Conservation (phyloP, 2,329 filamentous ascomycete genomes). For the Teratosphaeria epicoccoides region DNA sequence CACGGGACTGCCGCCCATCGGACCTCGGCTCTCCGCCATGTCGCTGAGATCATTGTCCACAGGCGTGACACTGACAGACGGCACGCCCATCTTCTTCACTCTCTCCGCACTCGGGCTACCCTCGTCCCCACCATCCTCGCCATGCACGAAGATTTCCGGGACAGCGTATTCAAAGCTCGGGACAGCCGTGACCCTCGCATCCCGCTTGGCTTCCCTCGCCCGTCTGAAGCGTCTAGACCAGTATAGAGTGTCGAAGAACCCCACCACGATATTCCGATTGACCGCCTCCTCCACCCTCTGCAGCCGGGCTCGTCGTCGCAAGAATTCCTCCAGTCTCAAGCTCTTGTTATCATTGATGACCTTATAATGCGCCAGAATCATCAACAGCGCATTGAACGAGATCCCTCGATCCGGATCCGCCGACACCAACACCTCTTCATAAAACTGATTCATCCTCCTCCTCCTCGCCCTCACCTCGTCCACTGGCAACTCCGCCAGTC, state of each 20-base stretch:
- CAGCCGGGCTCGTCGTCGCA: constrained; percentile 77
- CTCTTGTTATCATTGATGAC: constrained; percentile 98
- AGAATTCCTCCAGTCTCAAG: constrained; percentile 84
- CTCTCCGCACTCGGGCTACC: constrained; percentile 7
- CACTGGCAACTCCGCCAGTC: constrained; percentile 64
- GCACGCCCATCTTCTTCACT: constrained; percentile 9
- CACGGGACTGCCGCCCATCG: background rate
- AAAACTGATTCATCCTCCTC: constrained; percentile 83
- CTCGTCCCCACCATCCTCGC: constrained; percentile 20
- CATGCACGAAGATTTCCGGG: constrained; percentile 80
- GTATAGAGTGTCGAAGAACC: constrained; percentile 92
- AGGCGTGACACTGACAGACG: constrained; percentile 22
- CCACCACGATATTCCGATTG: constrained; percentile 75
- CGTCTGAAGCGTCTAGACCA: constrained; percentile 76
- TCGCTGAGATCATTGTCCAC: constrained; percentile 24
- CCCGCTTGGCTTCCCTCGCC: constrained; percentile 59
- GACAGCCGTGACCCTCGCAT: constrained; percentile 64
- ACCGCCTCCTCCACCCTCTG: constrained; percentile 94
- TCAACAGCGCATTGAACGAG: constrained; percentile 79
- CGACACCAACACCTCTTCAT: constrained; percentile 88
- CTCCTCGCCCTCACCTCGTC: constrained; percentile 63
- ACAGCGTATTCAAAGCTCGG: constrained; percentile 60
- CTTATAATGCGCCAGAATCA: constrained; percentile 97
- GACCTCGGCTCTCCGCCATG: constrained; percentile 19
- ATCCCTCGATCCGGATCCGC: constrained; percentile 84